A percentile compares a stretch with the other conserved stretches of the same genome.
Evolutionary conservation across 148 eudicot species (phyloP).

Genomic region (Camellia granthamiana): DNA sequence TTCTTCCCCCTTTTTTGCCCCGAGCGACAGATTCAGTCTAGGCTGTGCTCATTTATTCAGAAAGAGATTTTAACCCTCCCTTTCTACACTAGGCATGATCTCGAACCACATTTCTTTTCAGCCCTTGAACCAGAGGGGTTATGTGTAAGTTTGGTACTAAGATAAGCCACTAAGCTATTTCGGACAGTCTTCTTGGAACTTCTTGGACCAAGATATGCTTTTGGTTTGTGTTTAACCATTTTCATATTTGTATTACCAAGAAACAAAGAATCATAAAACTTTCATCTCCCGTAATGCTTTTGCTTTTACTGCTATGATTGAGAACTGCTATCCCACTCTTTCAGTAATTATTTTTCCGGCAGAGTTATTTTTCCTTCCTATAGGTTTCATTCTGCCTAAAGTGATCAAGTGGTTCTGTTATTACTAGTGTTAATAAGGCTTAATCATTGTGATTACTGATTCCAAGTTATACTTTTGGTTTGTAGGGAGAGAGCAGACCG

Average conservation of each 20-base stretch:
- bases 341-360: not conserved
- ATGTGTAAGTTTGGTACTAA: not conserved
- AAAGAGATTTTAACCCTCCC: too few species aligned
- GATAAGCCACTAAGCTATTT: too few species aligned
- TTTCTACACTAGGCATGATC: too few species aligned
- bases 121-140: too few species aligned
- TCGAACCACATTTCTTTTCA: too few species aligned
- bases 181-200: too few species aligned
- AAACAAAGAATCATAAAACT: not conserved
- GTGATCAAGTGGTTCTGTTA: not conserved
- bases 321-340: not conserved
- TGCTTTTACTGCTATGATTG: not conserved
- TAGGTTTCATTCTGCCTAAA: not conserved
- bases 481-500: conserved; percentile 81
- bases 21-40: too few species aligned
- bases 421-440: not conserved
- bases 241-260: not conserved
- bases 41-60: too few species aligned
- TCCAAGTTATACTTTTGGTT: conserved; percentile 12
- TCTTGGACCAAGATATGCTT: not conserved
- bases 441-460: conserved; percentile 3
- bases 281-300: not conserved
- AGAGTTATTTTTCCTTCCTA: not conserved
- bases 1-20: too few species aligned
- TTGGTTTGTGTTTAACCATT: not conserved